phyloP scores from a whole-genome alignment of 768 basidiomycete species.

The Termitomyces titanicus region DNA sequence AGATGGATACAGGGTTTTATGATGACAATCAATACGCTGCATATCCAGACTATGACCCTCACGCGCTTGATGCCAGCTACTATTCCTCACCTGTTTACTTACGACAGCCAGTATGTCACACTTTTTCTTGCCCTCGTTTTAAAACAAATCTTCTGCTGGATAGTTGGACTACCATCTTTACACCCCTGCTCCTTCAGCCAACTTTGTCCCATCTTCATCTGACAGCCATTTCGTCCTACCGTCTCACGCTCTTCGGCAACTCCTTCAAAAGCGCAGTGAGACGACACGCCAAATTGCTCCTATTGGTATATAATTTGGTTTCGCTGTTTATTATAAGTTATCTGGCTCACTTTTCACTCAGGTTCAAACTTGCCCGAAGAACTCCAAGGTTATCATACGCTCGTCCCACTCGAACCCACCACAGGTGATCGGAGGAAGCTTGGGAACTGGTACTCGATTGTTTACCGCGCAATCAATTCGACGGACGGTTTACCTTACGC shows the following conservation, averaged over 20 bases:
- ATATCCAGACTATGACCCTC: constrained; percentile 35
- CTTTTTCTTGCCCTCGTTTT: constrained; percentile 1
- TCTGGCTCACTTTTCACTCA: constrained; percentile 23
- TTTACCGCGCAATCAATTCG: constrained; percentile 78
- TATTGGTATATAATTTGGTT: constrained; percentile 21
- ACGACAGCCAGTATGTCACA: constrained; percentile 65
- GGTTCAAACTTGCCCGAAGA: constrained; percentile 76
- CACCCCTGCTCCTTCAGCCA: constrained; percentile 59
- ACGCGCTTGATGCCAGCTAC: constrained; percentile 33
- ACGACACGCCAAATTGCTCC: constrained; percentile 49
- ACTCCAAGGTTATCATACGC: constrained; percentile 85
- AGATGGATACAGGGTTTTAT: constrained; percentile 29
- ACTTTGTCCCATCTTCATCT: constrained; percentile 41
- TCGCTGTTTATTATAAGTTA: constrained; percentile 14
- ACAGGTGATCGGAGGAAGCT: constrained; percentile 65
- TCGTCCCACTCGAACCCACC: constrained; percentile 71
- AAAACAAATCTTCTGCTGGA: constrained; percentile 5
- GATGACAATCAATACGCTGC: constrained; percentile 25
- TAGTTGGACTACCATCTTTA: constrained; percentile 95
- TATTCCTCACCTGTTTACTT: constrained; percentile 44
- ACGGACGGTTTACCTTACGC: constrained; percentile 76
- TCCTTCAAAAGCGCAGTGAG: constrained; percentile 58
- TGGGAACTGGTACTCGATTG: constrained; percentile 79
- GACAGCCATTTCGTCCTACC: constrained; percentile 69
- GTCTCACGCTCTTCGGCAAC: constrained; percentile 39